Base-by-base conservation (phyloP, 164 flowering plant species). In the Dillenia turbinata region DNA sequence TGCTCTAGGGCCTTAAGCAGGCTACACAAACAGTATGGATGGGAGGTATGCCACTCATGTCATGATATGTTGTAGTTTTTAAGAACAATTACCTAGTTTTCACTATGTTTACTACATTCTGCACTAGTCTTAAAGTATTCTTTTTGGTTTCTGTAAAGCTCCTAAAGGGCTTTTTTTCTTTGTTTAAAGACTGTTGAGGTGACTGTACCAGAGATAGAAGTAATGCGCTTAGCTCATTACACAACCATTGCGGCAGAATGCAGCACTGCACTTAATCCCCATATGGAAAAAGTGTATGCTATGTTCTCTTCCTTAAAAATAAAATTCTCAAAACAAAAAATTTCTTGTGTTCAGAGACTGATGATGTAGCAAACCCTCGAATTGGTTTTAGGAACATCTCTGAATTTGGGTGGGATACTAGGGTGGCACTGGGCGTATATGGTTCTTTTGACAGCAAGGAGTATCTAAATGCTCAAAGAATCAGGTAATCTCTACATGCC, bases 191-290 rank as follows among this genome's bases (percentile, higher is more conserved):
- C 77, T 57, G 73, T 89, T 59, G 95, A 87, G 64, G 87, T 89
- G 67, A 90, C 96, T 45, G 70, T 94, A 70, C 97, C 96, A 24
- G 93, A 89, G 44, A 89, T 89, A 75, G 96, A 94, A 78, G 79
- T 56, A n/a, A 90, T 90, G 97, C 85, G 92, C 14, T 72, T 90
- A 52, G 97, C 97, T 57, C 97, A 94, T 78, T 90, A 94, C 68
- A 0, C 69, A 62, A 90, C 98, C 49, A 87, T 94, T 57, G 96
- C 83, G 49, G 79, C 96, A 11, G 98, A 94, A 70, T 89, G 90
- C 64, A 80, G 48, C 53, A 55, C 85, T 62, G 64, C 89, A 22
- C 69, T 90, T 58, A 72, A 73, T 62, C 53, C 77, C 69, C 56
- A 74, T 75, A 75, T 79, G 9, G 70, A 83, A 58, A 90, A 84